Base-by-base conservation (phyloP, 2,329 filamentous ascomycete genomes). In the Cladophialophora yegresii region DNA sequence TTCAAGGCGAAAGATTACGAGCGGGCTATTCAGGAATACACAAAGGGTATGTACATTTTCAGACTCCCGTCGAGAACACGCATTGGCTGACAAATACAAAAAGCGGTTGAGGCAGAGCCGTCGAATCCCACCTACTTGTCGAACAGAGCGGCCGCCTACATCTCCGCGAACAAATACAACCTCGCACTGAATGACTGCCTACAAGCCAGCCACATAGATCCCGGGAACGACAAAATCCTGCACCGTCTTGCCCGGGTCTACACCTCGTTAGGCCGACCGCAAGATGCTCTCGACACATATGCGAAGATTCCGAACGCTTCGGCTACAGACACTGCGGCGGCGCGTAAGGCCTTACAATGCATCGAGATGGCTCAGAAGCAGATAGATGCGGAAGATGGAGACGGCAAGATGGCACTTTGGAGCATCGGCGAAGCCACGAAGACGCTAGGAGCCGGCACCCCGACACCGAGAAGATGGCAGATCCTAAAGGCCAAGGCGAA, bases 1-100 rank as follows among this genome's bases (percentile, higher is more conserved):
- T 99, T 97, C 85, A 98, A 97, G 82, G 91, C 93, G 69, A 91
- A 89, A 75, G 91, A 97, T 74, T 99, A 93, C 77, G 80, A 83
- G 66, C 89, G 90, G 75, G 93, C 95, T 26, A 93, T 98, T 75
- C 85, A 90, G 71, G 92, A 97, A 77, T 99, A 98, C 77, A 91
- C 90, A 71, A 96, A 96, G 86, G 93, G 93, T 96, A 82, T 36
- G 55, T 50, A 20, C 54, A 20, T 22, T 20, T 36, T 9, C 40
- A 33, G 28, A 43, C 50, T 54, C 64, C 23, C 51, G 55, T 54
- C 16, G 54, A 62, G 32, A 54, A n/a, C 49, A 56, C 26, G 13
- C 23, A 20, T 56, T n/a, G 70, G 66, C 67, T 67, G 61, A 67
- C 68, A 66, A 63, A 64, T 61, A 70, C 56, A 26, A 28, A 62